phyloP scores from a whole-genome alignment of 371 early-diverging fungal genomes.

The Entomophthora muscae region DNA sequence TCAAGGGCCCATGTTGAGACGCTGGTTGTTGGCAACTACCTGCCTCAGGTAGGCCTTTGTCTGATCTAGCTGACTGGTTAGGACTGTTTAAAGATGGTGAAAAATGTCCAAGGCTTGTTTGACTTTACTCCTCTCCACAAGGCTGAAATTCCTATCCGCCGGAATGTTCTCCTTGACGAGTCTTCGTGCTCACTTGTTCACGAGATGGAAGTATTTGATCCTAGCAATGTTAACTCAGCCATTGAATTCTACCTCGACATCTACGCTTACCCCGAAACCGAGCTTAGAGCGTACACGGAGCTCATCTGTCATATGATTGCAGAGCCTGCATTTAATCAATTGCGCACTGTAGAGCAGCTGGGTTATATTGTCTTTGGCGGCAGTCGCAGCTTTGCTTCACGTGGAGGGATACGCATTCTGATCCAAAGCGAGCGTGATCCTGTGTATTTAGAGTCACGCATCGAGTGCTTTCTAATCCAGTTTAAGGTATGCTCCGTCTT shows the following conservation, averaged over 20 bases:
- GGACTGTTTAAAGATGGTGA: constrained; percentile 28
- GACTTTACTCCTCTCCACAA: constrained; percentile 39
- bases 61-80: not conserved
- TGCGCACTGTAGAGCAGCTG: constrained; percentile 81
- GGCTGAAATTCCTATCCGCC: constrained; percentile 31
- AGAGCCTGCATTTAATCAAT: constrained; percentile 81
- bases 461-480: constrained; percentile 52
- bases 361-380: constrained; percentile 67
- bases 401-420: constrained; percentile 51
- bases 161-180: constrained; percentile 35
- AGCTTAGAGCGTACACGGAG: constrained; percentile 38
- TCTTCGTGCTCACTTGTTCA: constrained; percentile 19
- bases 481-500: constrained; percentile 15
- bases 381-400: constrained; percentile 36
- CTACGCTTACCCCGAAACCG: constrained; percentile 29
- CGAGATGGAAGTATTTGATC: constrained; percentile 41
- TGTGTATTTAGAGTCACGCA: constrained; percentile 58
- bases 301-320: constrained; percentile 57
- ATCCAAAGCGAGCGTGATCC: constrained; percentile 80
- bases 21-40: constrained; percentile 68
- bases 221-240: constrained; percentile 69
- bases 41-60: constrained; percentile 24
- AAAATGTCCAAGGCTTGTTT: constrained; percentile 28
- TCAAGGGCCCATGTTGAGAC: constrained; percentile 35
- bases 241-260: constrained; percentile 39